These are phyloP conservation scores for Stephania cephalantha DNA, from an alignment of 164 flowering plant species.

Conservation along the genomic window DNA sequence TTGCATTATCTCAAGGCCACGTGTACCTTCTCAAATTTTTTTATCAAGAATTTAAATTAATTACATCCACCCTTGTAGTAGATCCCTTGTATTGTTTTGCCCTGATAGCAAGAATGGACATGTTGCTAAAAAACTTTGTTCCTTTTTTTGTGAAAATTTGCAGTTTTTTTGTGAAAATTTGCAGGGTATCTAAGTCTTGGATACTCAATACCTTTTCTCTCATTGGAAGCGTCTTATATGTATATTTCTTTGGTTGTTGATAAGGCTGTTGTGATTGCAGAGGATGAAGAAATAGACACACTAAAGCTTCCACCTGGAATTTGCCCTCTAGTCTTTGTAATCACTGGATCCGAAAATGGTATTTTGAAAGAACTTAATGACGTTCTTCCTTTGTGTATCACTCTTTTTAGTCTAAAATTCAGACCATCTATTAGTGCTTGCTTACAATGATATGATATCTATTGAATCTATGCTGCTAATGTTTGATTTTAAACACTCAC, in stretches of 20 bases:
- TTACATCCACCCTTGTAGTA: no score
- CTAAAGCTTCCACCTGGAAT: slow-evolving; percentile 77
- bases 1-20: no score
- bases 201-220: slow-evolving; percentile 93
- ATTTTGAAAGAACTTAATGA: slow-evolving; percentile 4
- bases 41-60: no score
- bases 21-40: no score
- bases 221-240: slow-evolving; percentile 90
- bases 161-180: slow-evolving; percentile 31
- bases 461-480: neutral
- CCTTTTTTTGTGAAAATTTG: slow-evolving; percentile 3
- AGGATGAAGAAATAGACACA: slow-evolving; percentile 91
- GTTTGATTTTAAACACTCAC: neutral
- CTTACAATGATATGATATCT: neutral
- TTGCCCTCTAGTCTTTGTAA: slow-evolving; percentile 82
- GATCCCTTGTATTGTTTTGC: no score
- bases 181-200: slow-evolving; percentile 90
- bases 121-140: neutral
- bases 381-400: neutral
- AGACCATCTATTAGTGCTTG: neutral
- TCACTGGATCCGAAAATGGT: slow-evolving; percentile 98
- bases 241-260: slow-evolving; percentile 93
- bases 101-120: neutral
- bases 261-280: slow-evolving; percentile 90
- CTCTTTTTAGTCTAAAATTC: neutral